Evolutionary conservation across 2,329 filamentous ascomycete species (phyloP).

Genomic region (Dactylellina cionopaga): DNA sequence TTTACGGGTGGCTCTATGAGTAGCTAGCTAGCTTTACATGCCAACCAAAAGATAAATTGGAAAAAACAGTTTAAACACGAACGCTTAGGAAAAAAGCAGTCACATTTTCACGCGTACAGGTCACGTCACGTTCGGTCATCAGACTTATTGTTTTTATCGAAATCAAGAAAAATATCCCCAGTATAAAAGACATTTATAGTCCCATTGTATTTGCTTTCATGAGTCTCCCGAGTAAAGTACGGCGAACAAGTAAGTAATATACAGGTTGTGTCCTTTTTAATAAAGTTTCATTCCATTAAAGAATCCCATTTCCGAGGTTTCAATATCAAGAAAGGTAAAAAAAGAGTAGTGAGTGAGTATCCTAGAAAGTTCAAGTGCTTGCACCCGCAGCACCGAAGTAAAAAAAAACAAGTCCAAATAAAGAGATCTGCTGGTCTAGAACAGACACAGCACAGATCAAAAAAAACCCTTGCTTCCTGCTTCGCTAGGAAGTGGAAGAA

Average conservation of each 20-base stretch:
- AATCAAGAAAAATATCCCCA: not conserved
- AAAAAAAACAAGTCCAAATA: too few relatives aligned
- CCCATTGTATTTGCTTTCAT: conserved; percentile 38
- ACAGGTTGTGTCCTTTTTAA: conserved; percentile 28
- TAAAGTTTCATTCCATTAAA: not conserved
- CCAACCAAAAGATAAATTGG: not conserved
- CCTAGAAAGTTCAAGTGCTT: conserved; percentile 4
- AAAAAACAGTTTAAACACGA: not conserved
- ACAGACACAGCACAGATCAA: too few relatives aligned
- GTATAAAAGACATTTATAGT: conserved; percentile 1
- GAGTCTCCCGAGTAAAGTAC: conserved; percentile 28
- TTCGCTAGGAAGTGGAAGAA: too few relatives aligned
- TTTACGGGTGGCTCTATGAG: too few relatives aligned
- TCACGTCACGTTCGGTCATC: not conserved
- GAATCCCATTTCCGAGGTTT: conserved; percentile 16
- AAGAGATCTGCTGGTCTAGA: too few relatives aligned
- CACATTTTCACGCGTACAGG: conserved; percentile 1
- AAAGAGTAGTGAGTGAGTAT: conserved; percentile 18
- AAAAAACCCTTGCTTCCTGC: too few relatives aligned
- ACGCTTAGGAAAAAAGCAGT: conserved; percentile 39
- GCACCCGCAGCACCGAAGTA: conserved; percentile 18
- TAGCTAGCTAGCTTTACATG: too few relatives aligned
- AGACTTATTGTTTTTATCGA: not conserved
- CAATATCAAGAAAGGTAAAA: conserved; percentile 3
- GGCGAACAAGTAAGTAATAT: conserved; percentile 45